phyloP scores from a whole-genome alignment of 768 basidiomycete genomes.

The Mycena leptocephala region DNA sequence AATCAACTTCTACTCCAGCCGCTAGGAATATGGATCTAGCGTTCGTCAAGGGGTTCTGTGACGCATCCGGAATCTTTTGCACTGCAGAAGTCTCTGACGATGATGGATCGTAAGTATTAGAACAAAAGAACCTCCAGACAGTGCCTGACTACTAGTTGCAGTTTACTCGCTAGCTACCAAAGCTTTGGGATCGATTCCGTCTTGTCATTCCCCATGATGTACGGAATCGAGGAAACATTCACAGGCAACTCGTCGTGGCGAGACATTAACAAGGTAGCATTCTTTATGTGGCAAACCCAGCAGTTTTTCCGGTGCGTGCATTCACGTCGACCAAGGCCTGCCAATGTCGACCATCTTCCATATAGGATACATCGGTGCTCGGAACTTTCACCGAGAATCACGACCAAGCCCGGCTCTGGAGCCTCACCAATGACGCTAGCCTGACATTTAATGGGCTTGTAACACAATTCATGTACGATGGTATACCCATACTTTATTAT shows the following conservation, averaged over 20 bases:
- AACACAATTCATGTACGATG: background rate
- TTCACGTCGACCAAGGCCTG: too few relatives aligned
- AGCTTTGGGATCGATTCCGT: background rate
- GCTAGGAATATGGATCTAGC: background rate
- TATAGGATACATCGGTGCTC: background rate
- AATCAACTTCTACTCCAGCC: background rate
- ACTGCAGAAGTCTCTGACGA: background rate
- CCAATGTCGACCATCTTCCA: background rate
- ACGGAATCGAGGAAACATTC: background rate
- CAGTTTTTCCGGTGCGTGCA: background rate
- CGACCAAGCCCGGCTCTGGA: conserved; percentile 1
- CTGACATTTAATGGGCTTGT: background rate
- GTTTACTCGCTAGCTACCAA: background rate
- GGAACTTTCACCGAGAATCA: conserved; percentile 6
- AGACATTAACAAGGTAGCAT: background rate
- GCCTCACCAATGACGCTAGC: background rate
- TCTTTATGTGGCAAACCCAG: background rate
- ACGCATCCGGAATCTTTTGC: background rate
- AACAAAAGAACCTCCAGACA: background rate
- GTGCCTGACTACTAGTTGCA: background rate
- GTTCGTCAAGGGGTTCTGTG: background rate
- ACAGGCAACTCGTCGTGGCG: background rate
- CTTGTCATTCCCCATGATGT: background rate
- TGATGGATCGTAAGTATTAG: background rate
- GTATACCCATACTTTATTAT: background rate